Base-by-base conservation (phyloP, 352 stramenopile genomes). In the Bremia lactucae region DNA sequence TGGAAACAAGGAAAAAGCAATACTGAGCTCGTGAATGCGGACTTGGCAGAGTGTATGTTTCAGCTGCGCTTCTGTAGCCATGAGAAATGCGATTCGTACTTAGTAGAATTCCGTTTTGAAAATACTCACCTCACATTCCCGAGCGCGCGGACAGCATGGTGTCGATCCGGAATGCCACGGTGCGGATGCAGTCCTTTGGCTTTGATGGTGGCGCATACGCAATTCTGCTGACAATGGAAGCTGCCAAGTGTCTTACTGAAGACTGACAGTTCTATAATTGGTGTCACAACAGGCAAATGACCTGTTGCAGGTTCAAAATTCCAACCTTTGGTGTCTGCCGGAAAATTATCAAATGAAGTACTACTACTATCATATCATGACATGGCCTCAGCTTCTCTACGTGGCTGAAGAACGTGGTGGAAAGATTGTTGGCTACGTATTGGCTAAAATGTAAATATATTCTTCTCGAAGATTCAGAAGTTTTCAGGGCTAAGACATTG, bases 261-360 rank as follows among this genome's bases (percentile, higher is more conserved):
- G 8, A 39, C 6, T 14, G 23, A n/a, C 5, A 6, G 34, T 25
- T 16, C 34, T 39, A 19, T 39, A 39, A 23, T n/a, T 25, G 2
- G 18, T 8, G 18, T 14, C 15, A 11, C 25, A 0, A 16, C 15
- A 95, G 83, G 79, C 87, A 25, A 65, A 90, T 41, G 96, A 99
- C 74, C 71, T 99, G 36, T 57, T 99, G 21, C 84, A 97, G 62
- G 98, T 99, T 81, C 96, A 99, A 67, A 97, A 95, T 39, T 95
- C 94, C 40, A 99, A 99, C 68, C 72, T 99, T 23, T 98, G 95
- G 92, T 99, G 96, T 74, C 78, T 99, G 36, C 97, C 97, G 2
- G 97, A 99, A 64, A 99, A 99, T 70, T 99, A 99, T 68, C 93
- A 98, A 73, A 97, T 98, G 85, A 98, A 99, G 66, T 99, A 99